Percentiles rank a stretch among this genome's conserved stretches.
Evolutionary conservation across 2,329 filamentous ascomycete genomes (phyloP).

Genomic region (Penicillium hesseltinei): DNA sequence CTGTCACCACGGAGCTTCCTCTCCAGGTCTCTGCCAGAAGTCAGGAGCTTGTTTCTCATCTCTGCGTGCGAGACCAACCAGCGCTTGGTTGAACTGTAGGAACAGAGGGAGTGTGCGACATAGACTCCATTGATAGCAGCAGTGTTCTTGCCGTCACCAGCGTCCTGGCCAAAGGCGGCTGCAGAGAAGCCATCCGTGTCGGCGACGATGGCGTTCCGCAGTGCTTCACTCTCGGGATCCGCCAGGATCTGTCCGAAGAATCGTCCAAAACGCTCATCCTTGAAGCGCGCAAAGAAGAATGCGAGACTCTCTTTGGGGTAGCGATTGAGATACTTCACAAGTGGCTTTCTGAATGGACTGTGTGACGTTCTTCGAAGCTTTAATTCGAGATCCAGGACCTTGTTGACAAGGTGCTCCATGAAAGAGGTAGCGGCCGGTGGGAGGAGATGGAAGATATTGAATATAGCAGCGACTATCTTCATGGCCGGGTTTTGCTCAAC

Average conservation of each 20-base stretch:
- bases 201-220: constrained; percentile 71
- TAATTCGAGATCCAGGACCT: constrained; percentile 83
- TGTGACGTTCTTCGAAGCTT: constrained; percentile 81
- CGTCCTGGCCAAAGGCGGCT: constrained; percentile 62
- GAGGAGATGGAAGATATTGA: constrained; percentile 96
- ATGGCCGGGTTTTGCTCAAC: constrained; percentile 91
- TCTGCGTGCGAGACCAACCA: constrained; percentile 63
- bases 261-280: constrained; percentile 82
- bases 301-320: constrained; percentile 86
- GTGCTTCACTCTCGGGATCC: constrained; percentile 68
- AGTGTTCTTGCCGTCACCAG: constrained; percentile 67
- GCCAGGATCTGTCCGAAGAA: constrained; percentile 85
- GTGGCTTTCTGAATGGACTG: constrained; percentile 84
- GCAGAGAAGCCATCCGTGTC: constrained; percentile 71
- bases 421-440: constrained; percentile 87
- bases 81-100: constrained; percentile 60
- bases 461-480: constrained; percentile 90
- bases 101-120: constrained; percentile 74
- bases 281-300: constrained; percentile 74
- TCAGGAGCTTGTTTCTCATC: constrained; percentile 59
- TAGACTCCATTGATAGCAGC: constrained; percentile 86
- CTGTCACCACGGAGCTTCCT: constrained; percentile 67
- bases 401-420: constrained; percentile 84
- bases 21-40: constrained; percentile 75
- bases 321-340: constrained; percentile 90